A percentile compares a stretch with the other conserved stretches of the same genome.
Evolutionary conservation across 768 basidiomycete species (phyloP).

Genomic region (Postia placenta): DNA sequence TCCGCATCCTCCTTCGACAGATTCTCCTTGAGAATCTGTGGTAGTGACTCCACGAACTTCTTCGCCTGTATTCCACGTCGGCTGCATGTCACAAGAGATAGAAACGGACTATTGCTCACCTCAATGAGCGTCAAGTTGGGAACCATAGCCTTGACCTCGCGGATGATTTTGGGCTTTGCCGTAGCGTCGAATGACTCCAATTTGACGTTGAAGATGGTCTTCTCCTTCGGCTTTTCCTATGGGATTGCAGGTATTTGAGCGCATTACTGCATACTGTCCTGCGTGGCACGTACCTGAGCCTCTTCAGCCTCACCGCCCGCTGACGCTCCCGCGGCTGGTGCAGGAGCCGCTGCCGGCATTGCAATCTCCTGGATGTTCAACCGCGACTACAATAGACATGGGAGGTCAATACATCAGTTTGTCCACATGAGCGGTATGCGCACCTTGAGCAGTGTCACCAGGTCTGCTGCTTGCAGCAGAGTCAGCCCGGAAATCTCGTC

Average conservation of each 20-base stretch:
- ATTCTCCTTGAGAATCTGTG: slow-evolving; percentile 91
- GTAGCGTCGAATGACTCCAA: slow-evolving; percentile 90
- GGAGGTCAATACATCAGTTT: background rate
- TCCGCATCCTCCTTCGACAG: slow-evolving; percentile 96
- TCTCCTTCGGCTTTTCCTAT: slow-evolving; percentile 96
- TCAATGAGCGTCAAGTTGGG: slow-evolving; percentile 97
- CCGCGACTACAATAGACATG: slow-evolving; percentile 54
- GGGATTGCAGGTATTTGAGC: background rate
- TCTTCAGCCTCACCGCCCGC: slow-evolving; percentile 56
- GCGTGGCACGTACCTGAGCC: slow-evolving; percentile 44
- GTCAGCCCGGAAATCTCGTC: slow-evolving; percentile 89
- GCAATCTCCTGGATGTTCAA: slow-evolving; percentile 98
- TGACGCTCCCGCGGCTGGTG: slow-evolving; percentile 49
- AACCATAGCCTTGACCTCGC: slow-evolving; percentile 93
- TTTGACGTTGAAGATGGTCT: slow-evolving; percentile 94
- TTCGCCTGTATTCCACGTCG: slow-evolving; percentile 70
- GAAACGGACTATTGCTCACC: slow-evolving; percentile 48
- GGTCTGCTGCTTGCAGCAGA: slow-evolving; percentile 90
- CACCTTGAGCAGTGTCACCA: slow-evolving; percentile 89
- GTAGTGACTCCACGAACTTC: slow-evolving; percentile 96
- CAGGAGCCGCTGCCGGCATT: slow-evolving; percentile 71
- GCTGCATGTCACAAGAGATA: background rate
- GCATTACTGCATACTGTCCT: background rate
- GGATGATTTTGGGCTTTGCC: slow-evolving; percentile 94
- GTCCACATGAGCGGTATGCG: slow-evolving; percentile 9